Evolutionary conservation across 208 protist genomes (phyloP), one percentile per base, ranked within the genome.

Genomic region (Herpetomonas muscarum): DNA sequence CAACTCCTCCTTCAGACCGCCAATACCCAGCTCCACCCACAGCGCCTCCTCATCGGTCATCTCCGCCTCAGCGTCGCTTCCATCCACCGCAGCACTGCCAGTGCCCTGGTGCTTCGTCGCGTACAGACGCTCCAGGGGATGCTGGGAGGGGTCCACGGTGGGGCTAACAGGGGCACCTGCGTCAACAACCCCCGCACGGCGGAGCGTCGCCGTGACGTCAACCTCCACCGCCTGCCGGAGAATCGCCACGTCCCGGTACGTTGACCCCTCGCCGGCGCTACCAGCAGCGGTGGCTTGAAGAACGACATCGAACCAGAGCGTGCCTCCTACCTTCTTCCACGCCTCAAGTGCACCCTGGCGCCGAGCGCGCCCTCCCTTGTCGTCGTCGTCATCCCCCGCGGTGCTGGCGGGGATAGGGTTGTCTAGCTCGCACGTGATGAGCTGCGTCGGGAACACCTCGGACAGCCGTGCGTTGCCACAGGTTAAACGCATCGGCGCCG

Each of bases 1-100:
- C 32, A 99, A 94, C 74, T 99, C 90, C 0, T 58, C 31, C 65
- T 97, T 90, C 22, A 99, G 82, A 49, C 98, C 98, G 41, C 97
- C 97, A 53, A 99, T 97, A 17, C 96, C 96, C 67, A 98, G 69
- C 47, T 72, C 66, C 13, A 73, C 44, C 80, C 76, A 91, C 25
- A 80, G 58, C 21, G 76, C 55, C 13, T 75, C 67, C 12, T 57
- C 67, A 7, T 55, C 41, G 41, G 5, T 5, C 19, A 19, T 9
- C 7, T 46, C 41, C 6, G 41, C 22, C 24, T 41, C 24, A 42
- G 48, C 19, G 19, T 42, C 56, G 32, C 28, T 49, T 21, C 63
- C 63, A 26, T 67, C 64, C 9, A 0, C 29, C 13, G 26, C 2
- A 0, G 22, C 45, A 17, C 29, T 15, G 31, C 28, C 41, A 24